Evolutionary conservation across 148 eudicot species (phyloP).

Genomic region (Chenopodium berlandieri): DNA sequence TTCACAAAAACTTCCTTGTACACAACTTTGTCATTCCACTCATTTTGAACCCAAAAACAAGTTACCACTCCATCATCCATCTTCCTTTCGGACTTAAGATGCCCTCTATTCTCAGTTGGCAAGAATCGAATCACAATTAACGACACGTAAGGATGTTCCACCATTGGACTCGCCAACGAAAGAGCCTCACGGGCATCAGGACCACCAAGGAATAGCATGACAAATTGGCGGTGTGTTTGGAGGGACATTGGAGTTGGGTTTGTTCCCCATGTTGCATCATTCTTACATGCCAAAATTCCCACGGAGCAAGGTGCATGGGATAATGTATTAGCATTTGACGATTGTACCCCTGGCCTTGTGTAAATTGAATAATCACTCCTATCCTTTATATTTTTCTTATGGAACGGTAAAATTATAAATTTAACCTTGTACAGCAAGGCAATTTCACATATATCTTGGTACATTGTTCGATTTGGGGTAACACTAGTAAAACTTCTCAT

Average conservation of each 20-base stretch:
- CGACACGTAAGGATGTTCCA: not conserved
- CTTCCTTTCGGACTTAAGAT: not conserved
- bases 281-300: not conserved
- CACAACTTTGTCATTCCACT: not conserved
- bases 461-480: not conserved
- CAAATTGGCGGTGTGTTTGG: not conserved
- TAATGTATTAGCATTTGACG: not conserved
- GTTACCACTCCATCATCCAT: not conserved
- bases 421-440: not conserved
- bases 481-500: not conserved
- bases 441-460: not conserved
- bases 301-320: not conserved
- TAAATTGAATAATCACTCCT: not conserved
- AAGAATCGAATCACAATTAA: not conserved
- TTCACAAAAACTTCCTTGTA: not conserved
- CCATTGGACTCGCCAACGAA: not conserved
- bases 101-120: not conserved
- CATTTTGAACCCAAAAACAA: not conserved
- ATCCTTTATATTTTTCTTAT: not conserved
- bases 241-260: not conserved
- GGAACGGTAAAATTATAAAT: not conserved
- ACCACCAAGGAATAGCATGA: not conserved
- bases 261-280: not conserved
- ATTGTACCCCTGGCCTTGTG: not conserved
- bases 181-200: not conserved